Evolutionary conservation across 164 flowering plant genomes (phyloP).

Genomic region (Chloranthus sessilifolius): DNA sequence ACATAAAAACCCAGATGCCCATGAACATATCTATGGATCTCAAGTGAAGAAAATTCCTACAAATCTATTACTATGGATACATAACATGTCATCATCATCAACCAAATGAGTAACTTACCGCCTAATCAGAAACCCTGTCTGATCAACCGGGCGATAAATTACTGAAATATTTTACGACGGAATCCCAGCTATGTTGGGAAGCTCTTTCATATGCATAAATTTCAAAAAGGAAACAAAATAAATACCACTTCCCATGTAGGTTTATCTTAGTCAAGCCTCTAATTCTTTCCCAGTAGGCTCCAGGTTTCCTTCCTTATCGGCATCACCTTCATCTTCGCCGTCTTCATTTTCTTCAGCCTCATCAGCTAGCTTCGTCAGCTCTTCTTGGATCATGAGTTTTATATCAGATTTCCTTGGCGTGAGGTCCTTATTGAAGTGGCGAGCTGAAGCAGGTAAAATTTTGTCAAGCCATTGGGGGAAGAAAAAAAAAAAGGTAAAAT

Average conservation of each 20-base stretch:
- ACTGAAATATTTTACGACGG: neutral
- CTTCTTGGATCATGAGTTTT: slow-evolving; percentile 82
- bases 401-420: slow-evolving; percentile 59
- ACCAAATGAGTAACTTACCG: slow-evolving; percentile 2
- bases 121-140: neutral
- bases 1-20: neutral
- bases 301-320: slow-evolving; percentile 18
- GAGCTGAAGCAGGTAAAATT: slow-evolving; percentile 36
- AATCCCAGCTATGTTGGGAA: neutral
- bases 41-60: slow-evolving; percentile 9
- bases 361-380: slow-evolving; percentile 83
- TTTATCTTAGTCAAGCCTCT: slow-evolving; percentile 1
- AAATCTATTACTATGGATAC: slow-evolving; percentile 8
- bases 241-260: neutral
- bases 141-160: neutral
- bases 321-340: slow-evolving; percentile 17
- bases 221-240: slow-evolving; percentile 4
- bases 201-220: neutral
- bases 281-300: slow-evolving; percentile 12
- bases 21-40: neutral
- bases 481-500: neutral
- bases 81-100: slow-evolving; percentile 2
- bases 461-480: neutral
- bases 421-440: slow-evolving; percentile 55
- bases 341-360: slow-evolving; percentile 71